Percentiles rank a stretch among this genome's conserved stretches.
phyloP scores from a whole-genome alignment of 1,284 basidiomycete species.

The Ustilago esculenta region DNA sequence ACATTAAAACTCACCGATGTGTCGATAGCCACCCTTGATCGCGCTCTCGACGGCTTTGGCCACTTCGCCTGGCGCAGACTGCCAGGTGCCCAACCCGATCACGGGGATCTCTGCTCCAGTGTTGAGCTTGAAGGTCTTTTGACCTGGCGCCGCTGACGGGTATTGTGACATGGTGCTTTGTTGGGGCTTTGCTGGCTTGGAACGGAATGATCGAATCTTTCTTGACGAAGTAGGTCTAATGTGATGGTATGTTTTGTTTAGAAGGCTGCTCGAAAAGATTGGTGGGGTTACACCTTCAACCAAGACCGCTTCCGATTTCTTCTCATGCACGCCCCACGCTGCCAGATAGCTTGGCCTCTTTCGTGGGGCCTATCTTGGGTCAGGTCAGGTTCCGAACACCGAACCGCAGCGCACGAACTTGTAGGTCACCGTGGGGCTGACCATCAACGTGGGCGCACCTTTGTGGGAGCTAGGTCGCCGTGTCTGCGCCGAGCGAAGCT shows the following conservation, averaged over 20 bases:
- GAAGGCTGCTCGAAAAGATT: too few species aligned
- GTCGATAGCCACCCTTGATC: conserved; percentile 42
- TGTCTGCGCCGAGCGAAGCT: conserved; percentile 3
- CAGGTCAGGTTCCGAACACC: too few species aligned
- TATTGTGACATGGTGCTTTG: conserved; percentile 32
- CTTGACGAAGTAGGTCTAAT: too few species aligned
- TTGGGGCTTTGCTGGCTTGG: neutral
- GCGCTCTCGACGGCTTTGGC: conserved; percentile 69
- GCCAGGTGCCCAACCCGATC: conserved; percentile 56
- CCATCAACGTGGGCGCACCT: conserved; percentile 11
- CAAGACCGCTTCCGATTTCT: too few species aligned
- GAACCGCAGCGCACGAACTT: too few species aligned
- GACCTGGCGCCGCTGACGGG: conserved; percentile 45
- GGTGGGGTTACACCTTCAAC: too few species aligned
- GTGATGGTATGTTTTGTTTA: too few species aligned
- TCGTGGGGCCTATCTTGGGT: too few species aligned
- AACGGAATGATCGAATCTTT: too few species aligned
- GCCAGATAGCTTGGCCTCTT: too few species aligned
- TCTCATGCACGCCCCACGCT: too few species aligned
- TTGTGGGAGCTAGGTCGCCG: conserved; percentile 1
- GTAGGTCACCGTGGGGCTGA: conserved; percentile 6
- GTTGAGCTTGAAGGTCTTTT: conserved; percentile 64
- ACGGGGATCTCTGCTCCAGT: conserved; percentile 64
- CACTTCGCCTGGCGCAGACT: conserved; percentile 68
- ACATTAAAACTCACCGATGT: conserved; percentile 18